Conservation (phyloP, 164 flowering plant genomes). For the Liriodendron chinense region DNA sequence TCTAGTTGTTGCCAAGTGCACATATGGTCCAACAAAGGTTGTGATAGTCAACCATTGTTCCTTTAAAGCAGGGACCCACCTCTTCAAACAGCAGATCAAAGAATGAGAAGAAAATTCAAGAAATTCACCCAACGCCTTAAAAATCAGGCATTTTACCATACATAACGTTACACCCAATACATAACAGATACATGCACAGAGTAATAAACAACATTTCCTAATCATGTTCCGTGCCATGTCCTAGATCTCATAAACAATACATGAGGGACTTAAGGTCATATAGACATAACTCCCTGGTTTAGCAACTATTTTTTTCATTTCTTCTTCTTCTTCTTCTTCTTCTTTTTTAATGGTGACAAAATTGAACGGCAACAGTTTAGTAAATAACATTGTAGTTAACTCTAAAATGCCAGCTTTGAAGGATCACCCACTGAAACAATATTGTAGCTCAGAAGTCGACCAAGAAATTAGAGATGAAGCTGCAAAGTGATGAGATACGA, state of each 20-base stretch:
- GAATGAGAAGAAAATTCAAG: not conserved
- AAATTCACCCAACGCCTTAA: not conserved
- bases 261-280: too few relatives aligned
- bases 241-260: not conserved
- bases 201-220: not conserved
- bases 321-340: too few relatives aligned
- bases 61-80: conserved; percentile 64
- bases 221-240: not conserved
- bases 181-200: not conserved
- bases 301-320: too few relatives aligned
- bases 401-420: too few relatives aligned
- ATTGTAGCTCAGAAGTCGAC: too few relatives aligned
- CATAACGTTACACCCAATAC: too few relatives aligned
- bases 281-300: too few relatives aligned
- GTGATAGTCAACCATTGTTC: conserved; percentile 57
- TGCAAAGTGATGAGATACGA: not conserved
- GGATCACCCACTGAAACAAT: too few relatives aligned
- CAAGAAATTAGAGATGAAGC: not conserved
- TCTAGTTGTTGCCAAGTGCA: conserved; percentile 41
- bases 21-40: conserved; percentile 61
- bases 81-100: conserved; percentile 37
- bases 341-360: too few relatives aligned
- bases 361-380: too few relatives aligned
- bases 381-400: too few relatives aligned
- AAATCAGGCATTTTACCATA: not conserved